Conservation (phyloP, 768 basidiomycete species). For the Termitomyces sp. region DNA sequence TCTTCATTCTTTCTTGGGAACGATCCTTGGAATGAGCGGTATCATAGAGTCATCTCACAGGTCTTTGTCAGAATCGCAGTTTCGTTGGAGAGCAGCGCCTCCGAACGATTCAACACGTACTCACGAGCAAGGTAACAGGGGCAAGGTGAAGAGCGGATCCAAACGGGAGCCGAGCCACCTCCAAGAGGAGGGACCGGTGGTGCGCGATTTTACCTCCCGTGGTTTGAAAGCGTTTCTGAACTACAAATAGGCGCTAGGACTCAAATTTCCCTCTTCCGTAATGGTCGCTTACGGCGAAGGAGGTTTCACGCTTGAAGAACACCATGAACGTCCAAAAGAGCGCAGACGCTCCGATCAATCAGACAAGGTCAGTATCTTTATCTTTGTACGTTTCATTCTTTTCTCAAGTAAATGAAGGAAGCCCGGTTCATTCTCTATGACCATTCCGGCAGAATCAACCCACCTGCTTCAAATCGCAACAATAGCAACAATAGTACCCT, state of each 20-base stretch:
- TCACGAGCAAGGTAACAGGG: not conserved
- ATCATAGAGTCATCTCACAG: not conserved
- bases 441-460: not conserved
- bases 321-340: not conserved
- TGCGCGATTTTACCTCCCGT: not conserved
- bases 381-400: not conserved
- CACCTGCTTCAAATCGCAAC: not conserved
- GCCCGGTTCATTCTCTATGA: not conserved
- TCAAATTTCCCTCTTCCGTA: slow-evolving; percentile 3
- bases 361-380: not conserved
- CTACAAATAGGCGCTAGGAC: not conserved
- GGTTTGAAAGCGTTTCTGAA: not conserved
- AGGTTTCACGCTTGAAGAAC: not conserved
- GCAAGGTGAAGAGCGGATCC: not conserved
- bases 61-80: slow-evolving; percentile 2
- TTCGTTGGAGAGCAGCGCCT: slow-evolving; percentile 2
- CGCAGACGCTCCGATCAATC: not conserved
- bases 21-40: not conserved
- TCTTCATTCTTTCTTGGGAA: not conserved
- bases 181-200: not conserved
- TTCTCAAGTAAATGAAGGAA: not conserved
- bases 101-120: not conserved
- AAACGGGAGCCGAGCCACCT: not conserved
- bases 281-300: slow-evolving; percentile 1
- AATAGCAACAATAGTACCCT: not conserved